Base-by-base conservation (phyloP, 371 early-diverging fungal genomes). In the Mortierella sp. region DNA sequence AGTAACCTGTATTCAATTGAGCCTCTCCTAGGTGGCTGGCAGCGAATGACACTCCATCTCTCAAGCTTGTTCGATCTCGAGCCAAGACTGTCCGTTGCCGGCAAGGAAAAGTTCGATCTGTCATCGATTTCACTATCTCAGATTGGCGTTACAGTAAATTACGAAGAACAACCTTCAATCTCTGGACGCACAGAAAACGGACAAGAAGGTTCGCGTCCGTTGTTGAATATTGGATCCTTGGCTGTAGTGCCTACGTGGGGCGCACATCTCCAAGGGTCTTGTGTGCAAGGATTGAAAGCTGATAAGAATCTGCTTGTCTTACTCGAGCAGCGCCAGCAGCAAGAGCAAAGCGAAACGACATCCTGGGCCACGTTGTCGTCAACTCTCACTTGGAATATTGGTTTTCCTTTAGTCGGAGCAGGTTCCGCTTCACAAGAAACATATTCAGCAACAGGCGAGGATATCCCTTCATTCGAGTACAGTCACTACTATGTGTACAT, bases 401-500 rank as follows among this genome's bases (percentile, higher is more conserved):
- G 81, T 3, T 75, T 66, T 43, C 66, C 66, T 12, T 37, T 60
- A 35, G 32, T 37, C 20, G 47, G 26, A 32, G 26, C 8, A 60
- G 22, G 20, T 12, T 52, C 22, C 20, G 39, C 20, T 37, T 35
- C 24, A 49, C 28, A 49, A 49, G 49, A 49, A 2, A n/a, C 40
- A 12, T 58, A 52, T 16, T n/a, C 66, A 20, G 22, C 22, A 28
- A 24, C 8, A 18, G 28, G 30, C 51, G 18, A 51, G 8, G 11
- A 16, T 20, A 68, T 75, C 14, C 28, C 69, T 9, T 24, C 70
- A 1, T 30, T 35, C n/a, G 81, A 80, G 20, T 80, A 75, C 35
- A 75, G 76, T 40, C 73, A 80, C 43, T 80, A 63, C 39, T 72
- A 70, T 9, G 32, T 80, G 0, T 80, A 80, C 22, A 2, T 80